Percentiles rank a stretch among this genome's conserved stretches.
phyloP scores from a whole-genome alignment of 2,329 filamentous ascomycete genomes.

The Chaetomiaceae sp. region DNA sequence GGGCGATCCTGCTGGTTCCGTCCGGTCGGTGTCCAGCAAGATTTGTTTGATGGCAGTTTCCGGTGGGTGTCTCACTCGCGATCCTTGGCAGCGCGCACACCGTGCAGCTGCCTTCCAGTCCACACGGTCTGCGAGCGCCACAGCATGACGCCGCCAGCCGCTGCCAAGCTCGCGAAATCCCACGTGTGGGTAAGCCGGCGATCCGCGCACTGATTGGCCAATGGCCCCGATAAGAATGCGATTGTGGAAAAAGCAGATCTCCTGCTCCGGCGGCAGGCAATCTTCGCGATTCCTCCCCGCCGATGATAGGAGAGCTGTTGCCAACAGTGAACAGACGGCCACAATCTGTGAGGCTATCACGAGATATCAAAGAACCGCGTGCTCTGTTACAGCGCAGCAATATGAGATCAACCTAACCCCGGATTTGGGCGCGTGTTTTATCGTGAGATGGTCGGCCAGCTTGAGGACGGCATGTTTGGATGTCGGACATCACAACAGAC shows the following conservation, averaged over 20 bases:
- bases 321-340: too few relatives aligned
- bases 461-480: too few relatives aligned
- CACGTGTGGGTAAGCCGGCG: constrained; percentile 12
- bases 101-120: background rate
- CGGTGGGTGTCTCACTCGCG: background rate
- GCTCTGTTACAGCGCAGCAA: too few relatives aligned
- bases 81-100: background rate
- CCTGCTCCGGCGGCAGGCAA: too few relatives aligned
- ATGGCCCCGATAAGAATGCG: constrained; percentile 6
- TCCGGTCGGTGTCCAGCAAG: background rate
- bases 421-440: too few relatives aligned
- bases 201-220: constrained; percentile 14
- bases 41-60: background rate
- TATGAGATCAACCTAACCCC: too few relatives aligned
- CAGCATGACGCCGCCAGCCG: background rate
- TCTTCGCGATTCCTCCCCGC: too few relatives aligned
- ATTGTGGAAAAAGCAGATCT: background rate
- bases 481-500: too few relatives aligned
- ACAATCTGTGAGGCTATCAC: too few relatives aligned
- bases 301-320: too few relatives aligned
- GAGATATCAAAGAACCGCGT: too few relatives aligned
- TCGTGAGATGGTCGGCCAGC: too few relatives aligned
- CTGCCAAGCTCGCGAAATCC: constrained; percentile 9
- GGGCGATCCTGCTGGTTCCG: constrained; percentile 1
- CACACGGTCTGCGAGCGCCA: background rate